phyloP scores from a whole-genome alignment of 148 eudicot species.

The Heliosperma pusillum region DNA sequence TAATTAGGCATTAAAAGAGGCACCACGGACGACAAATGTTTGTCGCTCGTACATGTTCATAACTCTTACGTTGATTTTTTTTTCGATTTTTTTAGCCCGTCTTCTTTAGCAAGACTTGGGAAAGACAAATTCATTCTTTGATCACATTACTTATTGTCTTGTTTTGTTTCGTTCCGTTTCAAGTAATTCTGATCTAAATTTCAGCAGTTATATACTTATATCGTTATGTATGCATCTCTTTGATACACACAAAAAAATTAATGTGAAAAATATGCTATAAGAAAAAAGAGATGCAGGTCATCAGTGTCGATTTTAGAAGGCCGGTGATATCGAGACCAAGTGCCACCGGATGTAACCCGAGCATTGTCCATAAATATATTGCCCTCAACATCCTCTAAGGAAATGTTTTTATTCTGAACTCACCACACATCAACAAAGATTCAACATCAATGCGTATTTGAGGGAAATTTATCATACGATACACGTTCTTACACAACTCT shows the following conservation, averaged over 20 bases:
- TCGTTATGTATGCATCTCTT: no score
- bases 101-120: neutral
- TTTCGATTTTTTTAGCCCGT: neutral
- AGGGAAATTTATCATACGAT: neutral
- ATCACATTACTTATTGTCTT: slow-evolving; percentile 4
- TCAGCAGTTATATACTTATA: slow-evolving; percentile 4
- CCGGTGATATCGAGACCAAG: no score
- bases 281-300: no score
- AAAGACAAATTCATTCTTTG: slow-evolving; percentile 27
- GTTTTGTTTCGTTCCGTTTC: slow-evolving; percentile 17
- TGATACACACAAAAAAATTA: no score
- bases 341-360: no score
- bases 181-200: slow-evolving; percentile 15
- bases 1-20: neutral
- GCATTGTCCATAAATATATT: no score
- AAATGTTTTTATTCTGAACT: no score
- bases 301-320: no score
- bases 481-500: slow-evolving; percentile 17
- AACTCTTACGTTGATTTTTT: neutral
- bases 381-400: no score
- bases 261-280: no score
- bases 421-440: neutral
- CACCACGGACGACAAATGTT: neutral
- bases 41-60: slow-evolving; percentile 20
- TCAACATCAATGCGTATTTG: neutral